Percentiles rank a stretch among this genome's conserved stretches.
Conservation (phyloP, 441 rosid genomes). For the Jatropha podagrica region DNA sequence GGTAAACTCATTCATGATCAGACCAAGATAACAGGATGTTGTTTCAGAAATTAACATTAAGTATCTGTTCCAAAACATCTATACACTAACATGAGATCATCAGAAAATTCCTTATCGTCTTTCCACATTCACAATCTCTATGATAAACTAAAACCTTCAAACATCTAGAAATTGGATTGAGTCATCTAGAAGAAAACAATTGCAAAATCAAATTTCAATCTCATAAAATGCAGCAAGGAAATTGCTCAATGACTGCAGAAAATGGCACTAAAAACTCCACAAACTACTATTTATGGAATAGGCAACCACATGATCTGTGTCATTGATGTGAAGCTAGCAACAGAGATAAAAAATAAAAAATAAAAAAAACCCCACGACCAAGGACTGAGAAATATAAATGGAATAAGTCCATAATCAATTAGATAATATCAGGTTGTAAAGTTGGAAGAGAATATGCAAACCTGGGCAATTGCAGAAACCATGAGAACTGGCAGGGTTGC, state of each 20-base stretch:
- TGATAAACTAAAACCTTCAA: not conserved
- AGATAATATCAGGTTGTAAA: constrained; percentile 9
- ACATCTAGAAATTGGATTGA: not conserved
- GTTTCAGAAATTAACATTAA: not conserved
- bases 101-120: not conserved
- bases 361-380: not conserved
- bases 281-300: not conserved
- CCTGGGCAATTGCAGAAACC: constrained; percentile 96
- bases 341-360: not conserved
- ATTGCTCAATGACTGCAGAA: not conserved
- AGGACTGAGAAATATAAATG: not conserved
- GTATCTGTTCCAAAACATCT: not conserved
- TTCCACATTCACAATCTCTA: not conserved
- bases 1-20: not conserved
- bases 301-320: not conserved
- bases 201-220: not conserved
- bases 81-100: not conserved
- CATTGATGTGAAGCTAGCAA: not conserved
- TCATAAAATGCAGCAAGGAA: not conserved
- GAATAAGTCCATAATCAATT: not conserved
- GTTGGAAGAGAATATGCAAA: constrained; percentile 39
- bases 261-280: constrained; percentile 2
- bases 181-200: constrained; percentile 7
- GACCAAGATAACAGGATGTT: not conserved
- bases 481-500: constrained; percentile 90